Evolutionary conservation across 2,329 filamentous ascomycete species (phyloP), one percentile per base, ranked within the genome.

Genomic region (Domatiomyces catenatus): DNA sequence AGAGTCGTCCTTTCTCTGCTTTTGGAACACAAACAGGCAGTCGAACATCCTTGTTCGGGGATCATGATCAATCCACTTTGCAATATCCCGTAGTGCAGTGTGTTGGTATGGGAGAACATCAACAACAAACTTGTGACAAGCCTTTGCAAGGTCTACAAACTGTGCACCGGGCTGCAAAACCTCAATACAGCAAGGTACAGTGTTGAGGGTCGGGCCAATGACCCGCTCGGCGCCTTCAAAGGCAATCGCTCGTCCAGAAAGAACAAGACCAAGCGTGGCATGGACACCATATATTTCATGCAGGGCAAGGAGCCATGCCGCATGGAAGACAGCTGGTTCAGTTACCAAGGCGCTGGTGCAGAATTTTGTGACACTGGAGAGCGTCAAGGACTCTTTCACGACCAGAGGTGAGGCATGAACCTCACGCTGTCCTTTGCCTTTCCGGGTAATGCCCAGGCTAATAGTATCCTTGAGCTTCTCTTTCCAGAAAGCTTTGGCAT

Each of bases 161-260:
- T 72, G 78, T 3, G 74, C 68, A 0, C 65, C 60, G 0, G 63
- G 55, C 5, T 66, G 54, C 12, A 75, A 56, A 5, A 68, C 61
- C 15, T 48, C 44, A 32, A 80, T 66, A 50, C 77, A 73, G 62
- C 84, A 87, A 0, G 89, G 87, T 1, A 95, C 70, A 0, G 88
- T 94, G 62, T 95, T 95, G 73, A 95, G 94, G 18, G 95, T 68
- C 0, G 90, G 89, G 0, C 89, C 90, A 43, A 92, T 75, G 0
- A 85, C 77, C 19, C 72, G 62, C 46, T 88, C 83, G 1, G 81
- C 75, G 1, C 72, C 71, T 6, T 81, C 74, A 10, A 87, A 67
- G 44, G 84, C 77, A 3, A 93, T 76, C 0, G 80, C 77, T 52
- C 89, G 76, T 0, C 89, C 90, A 5, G 88, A 92, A 0, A 86